Evolutionary conservation across 305 asterid genomes (phyloP).

Genomic region (Solanum hybrid): DNA sequence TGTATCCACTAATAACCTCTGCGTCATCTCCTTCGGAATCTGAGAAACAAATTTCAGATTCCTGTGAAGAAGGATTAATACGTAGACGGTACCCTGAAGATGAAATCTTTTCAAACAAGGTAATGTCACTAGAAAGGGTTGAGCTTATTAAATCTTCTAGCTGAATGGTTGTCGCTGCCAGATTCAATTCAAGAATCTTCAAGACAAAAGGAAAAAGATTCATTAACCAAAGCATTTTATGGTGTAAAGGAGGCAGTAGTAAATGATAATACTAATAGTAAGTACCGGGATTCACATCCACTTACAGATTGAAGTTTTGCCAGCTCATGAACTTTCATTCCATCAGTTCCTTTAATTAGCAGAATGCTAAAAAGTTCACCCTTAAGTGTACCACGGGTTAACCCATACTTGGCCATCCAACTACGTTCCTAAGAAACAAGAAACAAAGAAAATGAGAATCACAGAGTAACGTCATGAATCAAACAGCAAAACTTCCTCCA

Average conservation of each 20-base stretch:
- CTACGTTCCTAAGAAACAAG: slow-evolving; percentile 50
- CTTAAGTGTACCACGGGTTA: slow-evolving; percentile 73
- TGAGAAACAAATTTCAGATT: slow-evolving; percentile 43
- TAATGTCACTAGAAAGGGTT: slow-evolving; percentile 71
- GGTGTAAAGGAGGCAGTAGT: background rate
- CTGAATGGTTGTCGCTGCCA: slow-evolving; percentile 34
- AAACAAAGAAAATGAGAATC: slow-evolving; percentile 1
- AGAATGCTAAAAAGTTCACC: slow-evolving; percentile 73
- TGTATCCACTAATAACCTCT: slow-evolving; percentile 44
- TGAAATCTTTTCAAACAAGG: slow-evolving; percentile 88
- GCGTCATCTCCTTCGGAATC: slow-evolving; percentile 71
- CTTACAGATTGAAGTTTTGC: slow-evolving; percentile 70
- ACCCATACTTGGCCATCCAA: slow-evolving; percentile 71
- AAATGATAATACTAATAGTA: background rate
- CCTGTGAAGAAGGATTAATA: slow-evolving; percentile 43
- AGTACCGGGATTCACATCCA: slow-evolving; percentile 9
- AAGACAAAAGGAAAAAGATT: slow-evolving; percentile 13
- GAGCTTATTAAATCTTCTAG: slow-evolving; percentile 56
- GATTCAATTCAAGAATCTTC: slow-evolving; percentile 70
- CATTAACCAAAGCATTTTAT: background rate
- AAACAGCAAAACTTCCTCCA: background rate
- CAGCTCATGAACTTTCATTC: slow-evolving; percentile 73
- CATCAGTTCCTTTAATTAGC: slow-evolving; percentile 54
- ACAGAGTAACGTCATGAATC: background rate
- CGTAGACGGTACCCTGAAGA: slow-evolving; percentile 77